Base-by-base conservation (phyloP, 768 basidiomycete species). In the Leccinum disarticulatum region DNA sequence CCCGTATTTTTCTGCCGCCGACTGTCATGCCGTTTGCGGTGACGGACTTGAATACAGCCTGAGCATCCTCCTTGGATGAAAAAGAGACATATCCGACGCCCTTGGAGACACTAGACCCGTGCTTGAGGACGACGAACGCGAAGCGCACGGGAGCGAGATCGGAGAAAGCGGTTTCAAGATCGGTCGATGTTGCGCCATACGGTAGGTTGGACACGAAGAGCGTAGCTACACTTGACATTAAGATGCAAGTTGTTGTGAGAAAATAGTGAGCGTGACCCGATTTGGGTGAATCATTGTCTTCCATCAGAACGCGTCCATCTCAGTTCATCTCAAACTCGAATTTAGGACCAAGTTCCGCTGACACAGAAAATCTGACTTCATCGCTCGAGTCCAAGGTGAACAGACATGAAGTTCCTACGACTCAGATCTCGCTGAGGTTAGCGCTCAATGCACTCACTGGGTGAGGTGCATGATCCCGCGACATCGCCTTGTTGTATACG, bases 1-100 rank as follows among this genome's bases (percentile, higher is more conserved):
- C 83, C 38, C 93, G 78, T 53, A 97, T 72, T 62, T 77, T 84
- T 59, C 95, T 80, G 13, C 86, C 87, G 25, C 85, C 85, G 22
- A 92, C 77, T 9, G 72, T 73, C 43, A 96, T 81, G 1, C 86
- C 86, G 47, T 90, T 83, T 59, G 83, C 79, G 35, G 82, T 77
- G 54, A 91, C 81, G 48, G 84, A 82, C 53, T 85, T 81, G 56
- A 87, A 84, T 3, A 88, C 88, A 36, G 79, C 71, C 67, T 92
- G 83, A 7, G 95, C 96, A 74, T 98, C 97, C 67, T 97, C 92
- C 57, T 82, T 85, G 57, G 93, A 80, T 1, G 94, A 86, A 74
- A 96, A 98, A 1, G 93, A 88, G 62, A 98, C 93, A 70, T 97
- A 98, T 61, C 97, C 97, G 22, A 98, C 95, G 63, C 96, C 96